These are phyloP conservation scores for Typha latifolia DNA, from an alignment of 176 grass and related monocot genomes.

Conservation along the genomic window DNA sequence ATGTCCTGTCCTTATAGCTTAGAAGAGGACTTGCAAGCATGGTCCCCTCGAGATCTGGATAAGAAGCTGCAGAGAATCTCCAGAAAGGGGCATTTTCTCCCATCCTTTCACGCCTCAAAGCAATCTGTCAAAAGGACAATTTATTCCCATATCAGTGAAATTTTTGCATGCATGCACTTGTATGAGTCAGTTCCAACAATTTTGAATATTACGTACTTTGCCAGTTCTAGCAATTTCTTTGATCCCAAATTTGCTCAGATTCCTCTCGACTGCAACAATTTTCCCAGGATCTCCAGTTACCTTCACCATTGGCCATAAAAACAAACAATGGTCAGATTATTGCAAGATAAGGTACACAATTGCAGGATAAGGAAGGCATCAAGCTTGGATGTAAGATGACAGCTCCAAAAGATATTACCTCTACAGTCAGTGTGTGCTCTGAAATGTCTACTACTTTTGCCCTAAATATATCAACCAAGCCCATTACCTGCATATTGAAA, in stretches of 20 bases:
- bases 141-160: too few species aligned
- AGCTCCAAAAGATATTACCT: constrained; percentile 28
- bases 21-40: constrained; percentile 16
- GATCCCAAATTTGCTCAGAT: constrained; percentile 53
- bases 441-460: constrained; percentile 61
- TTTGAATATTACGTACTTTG: constrained; percentile 31
- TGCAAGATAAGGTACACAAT: neutral
- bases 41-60: constrained; percentile 32
- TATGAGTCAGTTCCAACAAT: constrained; percentile 1
- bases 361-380: neutral
- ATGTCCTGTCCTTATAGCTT: neutral
- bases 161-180: neutral
- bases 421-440: constrained; percentile 47
- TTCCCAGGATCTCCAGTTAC: constrained; percentile 81
- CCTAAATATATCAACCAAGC: constrained; percentile 56
- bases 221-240: constrained; percentile 81
- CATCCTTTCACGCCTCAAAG: constrained; percentile 45
- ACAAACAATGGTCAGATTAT: neutral
- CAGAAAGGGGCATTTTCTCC: constrained; percentile 41
- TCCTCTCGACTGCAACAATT: constrained; percentile 46
- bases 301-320: constrained; percentile 19
- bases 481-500: constrained; percentile 48
- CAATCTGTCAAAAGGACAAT: constrained; percentile 7
- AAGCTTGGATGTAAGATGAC: neutral
- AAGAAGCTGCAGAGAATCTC: constrained; percentile 44